Evolutionary conservation across 108 stramenopile genomes (phyloP).

Genomic region (Aurantiochytrium sp.): DNA sequence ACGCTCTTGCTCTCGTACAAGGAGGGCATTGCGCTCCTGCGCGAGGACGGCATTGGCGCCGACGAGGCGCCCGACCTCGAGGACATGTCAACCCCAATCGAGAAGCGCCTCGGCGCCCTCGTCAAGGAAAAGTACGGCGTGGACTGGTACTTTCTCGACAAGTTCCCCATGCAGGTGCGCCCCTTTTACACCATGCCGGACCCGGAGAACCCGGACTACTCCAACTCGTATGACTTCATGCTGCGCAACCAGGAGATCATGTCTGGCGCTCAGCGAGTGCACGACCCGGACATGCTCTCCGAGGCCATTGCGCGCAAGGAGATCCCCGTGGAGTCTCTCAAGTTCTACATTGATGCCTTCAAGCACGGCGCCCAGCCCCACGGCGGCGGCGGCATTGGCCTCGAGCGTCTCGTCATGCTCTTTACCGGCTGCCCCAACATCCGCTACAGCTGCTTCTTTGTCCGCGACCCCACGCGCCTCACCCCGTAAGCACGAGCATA

Average conservation of each 20-base stretch:
- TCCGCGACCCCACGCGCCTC: constrained; percentile 91
- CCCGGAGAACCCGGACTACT: constrained; percentile 78
- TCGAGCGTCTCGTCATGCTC: constrained; percentile 99
- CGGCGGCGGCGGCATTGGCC: constrained; percentile 94
- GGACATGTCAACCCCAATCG: constrained; percentile 91
- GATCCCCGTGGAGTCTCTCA: constrained; percentile 78
- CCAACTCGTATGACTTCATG: constrained; percentile 96
- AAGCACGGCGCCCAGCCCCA: constrained; percentile 92
- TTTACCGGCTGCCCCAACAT: constrained; percentile 94
- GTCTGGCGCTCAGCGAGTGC: constrained; percentile 96
- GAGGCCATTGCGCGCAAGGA: constrained; percentile 81
- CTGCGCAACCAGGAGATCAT: constrained; percentile 98
- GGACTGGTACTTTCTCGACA: constrained; percentile 99
- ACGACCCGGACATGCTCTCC: constrained; percentile 84
- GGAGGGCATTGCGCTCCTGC: constrained; percentile 51
- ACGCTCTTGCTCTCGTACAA: constrained; percentile 57
- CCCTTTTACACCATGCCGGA: constrained; percentile 99
- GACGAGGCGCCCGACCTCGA: constrained; percentile 66
- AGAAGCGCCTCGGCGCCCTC: constrained; percentile 92
- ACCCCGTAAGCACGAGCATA: constrained; percentile 77
- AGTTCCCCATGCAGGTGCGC: constrained; percentile 90
- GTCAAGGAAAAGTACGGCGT: constrained; percentile 91
- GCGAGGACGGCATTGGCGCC: constrained; percentile 49
- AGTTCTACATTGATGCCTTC: constrained; percentile 89
- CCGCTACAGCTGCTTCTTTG: constrained; percentile 93